Base-by-base conservation (phyloP, 192 early-diverging fungal species). In the Oehlia diaphana region DNA sequence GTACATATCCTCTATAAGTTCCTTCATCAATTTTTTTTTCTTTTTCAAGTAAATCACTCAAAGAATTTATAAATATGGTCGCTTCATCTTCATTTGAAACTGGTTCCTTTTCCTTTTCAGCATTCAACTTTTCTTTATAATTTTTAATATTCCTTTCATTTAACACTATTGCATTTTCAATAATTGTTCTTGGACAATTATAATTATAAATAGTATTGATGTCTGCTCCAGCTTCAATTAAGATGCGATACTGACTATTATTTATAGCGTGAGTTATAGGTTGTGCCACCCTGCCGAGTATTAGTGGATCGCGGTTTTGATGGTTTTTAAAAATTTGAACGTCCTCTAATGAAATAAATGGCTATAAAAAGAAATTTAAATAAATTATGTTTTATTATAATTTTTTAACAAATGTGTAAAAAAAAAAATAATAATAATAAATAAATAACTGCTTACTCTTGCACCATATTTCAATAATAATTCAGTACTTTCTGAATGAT, bases 401-500 rank as follows among this genome's bases (percentile, higher is more conserved):
- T 0, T 12, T 47, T 42, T 39, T 42, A 23, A 58, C 21, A 9
- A 44, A 44, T 8, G 42, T 9, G 26, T 26, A 26, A 26, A 26
- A 26, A 26, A 26, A 26, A 26, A 26, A n/a, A n/a, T n/a, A n/a
- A n/a, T n/a, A n/a, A 44, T 0, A 44, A 44, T 8, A 9, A 9
- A 44, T 14, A 74, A 21, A 33, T 23, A 61, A 14, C 31, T 31
- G 62, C 33, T n/a, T 74, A 74, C 73, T 4, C 35, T 28, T 12
- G 73, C 73, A 12, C 73, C 73, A 74, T 74, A 42, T 2, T 35
- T 53, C 8, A 74, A 1, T 62, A 74, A 63, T 31, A 74, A 31
- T 28, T 74, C 31, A 9, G 31, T 4, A 26, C 39, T 63, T 61
- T 74, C 19, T 53, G 14, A 10, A 21, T 74, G 12, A 61, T 26